Conservation (phyloP, 352 stramenopile genomes). For the Phytophthora aleatoria region DNA sequence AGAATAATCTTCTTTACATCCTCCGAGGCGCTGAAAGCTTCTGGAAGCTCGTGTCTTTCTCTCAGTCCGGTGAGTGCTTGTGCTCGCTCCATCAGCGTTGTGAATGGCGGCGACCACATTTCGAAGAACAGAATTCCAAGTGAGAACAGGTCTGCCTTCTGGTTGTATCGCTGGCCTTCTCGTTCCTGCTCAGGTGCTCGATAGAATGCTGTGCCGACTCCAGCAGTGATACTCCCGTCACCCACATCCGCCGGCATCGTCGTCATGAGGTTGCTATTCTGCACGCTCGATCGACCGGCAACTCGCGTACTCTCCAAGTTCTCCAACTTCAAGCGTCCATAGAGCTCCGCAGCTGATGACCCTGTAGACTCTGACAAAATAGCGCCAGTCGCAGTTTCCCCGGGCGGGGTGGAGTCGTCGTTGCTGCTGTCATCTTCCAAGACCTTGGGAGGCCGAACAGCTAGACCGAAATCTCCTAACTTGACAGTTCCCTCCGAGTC, state of each 20-base stretch:
- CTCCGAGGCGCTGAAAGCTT: slow-evolving; percentile 58
- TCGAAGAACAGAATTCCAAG: slow-evolving; percentile 96
- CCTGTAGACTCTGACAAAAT: slow-evolving; percentile 62
- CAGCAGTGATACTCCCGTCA: slow-evolving; percentile 90
- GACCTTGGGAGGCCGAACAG: slow-evolving; percentile 77
- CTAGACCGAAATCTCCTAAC: slow-evolving; percentile 95
- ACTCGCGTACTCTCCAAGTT: slow-evolving; percentile 69
- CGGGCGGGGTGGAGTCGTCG: slow-evolving; percentile 19
- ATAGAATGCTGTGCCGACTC: slow-evolving; percentile 96
- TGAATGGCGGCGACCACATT: slow-evolving; percentile 94
- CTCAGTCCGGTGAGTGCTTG: slow-evolving; percentile 78
- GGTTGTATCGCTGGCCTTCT: slow-evolving; percentile 87
- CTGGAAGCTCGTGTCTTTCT: slow-evolving; percentile 66
- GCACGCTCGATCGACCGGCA: slow-evolving; percentile 23
- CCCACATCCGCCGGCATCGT: slow-evolving; percentile 54
- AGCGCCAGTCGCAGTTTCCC: slow-evolving; percentile 29
- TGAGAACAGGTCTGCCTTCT: slow-evolving; percentile 95
- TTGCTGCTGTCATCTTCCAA: slow-evolving; percentile 44
- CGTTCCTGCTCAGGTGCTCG: slow-evolving; percentile 94
- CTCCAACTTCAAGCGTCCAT: slow-evolving; percentile 68
- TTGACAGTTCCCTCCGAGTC: slow-evolving; percentile 93
- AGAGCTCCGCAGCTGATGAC: slow-evolving; percentile 73
- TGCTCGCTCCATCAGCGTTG: slow-evolving; percentile 89
- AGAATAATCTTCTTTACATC: slow-evolving; percentile 90
- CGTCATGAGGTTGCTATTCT: slow-evolving; percentile 45